phyloP scores from a whole-genome alignment of 139 green algal genomes.

The Yamagishiella unicocca region DNA sequence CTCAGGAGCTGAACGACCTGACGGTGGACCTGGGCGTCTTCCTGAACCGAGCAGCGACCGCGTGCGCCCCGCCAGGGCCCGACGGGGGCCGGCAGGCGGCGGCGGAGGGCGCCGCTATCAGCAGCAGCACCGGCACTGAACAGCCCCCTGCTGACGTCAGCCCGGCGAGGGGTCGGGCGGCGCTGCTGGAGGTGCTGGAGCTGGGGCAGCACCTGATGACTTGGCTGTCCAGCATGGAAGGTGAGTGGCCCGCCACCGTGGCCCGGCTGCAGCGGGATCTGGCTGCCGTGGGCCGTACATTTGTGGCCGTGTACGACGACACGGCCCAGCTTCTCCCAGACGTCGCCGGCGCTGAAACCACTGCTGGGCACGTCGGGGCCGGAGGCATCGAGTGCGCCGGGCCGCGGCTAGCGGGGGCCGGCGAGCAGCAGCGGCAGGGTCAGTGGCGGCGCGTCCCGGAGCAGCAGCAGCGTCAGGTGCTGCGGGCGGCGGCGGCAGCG shows the following conservation, averaged over 20 bases:
- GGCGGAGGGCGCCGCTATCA: not conserved
- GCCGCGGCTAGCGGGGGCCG: too few relatives aligned
- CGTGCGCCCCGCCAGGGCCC: not conserved
- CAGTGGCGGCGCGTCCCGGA: not conserved
- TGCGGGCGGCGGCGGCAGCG: too few relatives aligned
- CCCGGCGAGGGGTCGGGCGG: too few relatives aligned
- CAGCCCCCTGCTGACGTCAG: too few relatives aligned
- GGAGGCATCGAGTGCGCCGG: too few relatives aligned
- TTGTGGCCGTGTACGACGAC: too few relatives aligned
- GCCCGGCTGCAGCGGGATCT: not conserved
- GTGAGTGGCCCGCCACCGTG: not conserved
- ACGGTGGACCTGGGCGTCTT: constrained; percentile 3
- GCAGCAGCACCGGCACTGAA: not conserved
- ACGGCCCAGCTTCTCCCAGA: too few relatives aligned
- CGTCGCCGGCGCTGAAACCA: too few relatives aligned
- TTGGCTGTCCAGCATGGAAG: not conserved
- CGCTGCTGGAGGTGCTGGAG: not conserved
- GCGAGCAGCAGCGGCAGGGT: not conserved
- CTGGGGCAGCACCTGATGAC: not conserved
- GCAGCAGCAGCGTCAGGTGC: not conserved
- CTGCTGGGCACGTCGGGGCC: too few relatives aligned
- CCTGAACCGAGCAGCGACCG: not conserved
- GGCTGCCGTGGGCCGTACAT: too few relatives aligned
- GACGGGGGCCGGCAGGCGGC: too few relatives aligned
- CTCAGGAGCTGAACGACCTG: not conserved